Conservation (phyloP, 2,329 filamentous ascomycete species). For the Aureobasidium sp. region DNA sequence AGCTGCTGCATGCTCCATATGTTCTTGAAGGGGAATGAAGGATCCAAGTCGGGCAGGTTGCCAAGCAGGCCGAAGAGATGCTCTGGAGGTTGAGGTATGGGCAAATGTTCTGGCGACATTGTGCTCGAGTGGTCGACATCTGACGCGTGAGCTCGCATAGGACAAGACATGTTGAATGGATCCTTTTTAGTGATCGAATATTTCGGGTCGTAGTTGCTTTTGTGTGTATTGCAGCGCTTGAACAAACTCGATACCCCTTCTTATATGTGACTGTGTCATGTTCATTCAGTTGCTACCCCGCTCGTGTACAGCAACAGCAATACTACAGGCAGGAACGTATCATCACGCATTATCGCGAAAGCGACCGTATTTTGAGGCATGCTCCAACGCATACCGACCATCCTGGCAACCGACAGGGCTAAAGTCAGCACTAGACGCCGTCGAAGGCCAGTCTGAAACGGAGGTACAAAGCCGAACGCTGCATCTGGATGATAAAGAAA, state of each 20-base stretch:
- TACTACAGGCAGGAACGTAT: not conserved
- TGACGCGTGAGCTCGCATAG: not conserved
- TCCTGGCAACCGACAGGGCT: not conserved
- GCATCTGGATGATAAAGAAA: not conserved
- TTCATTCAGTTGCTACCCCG: not conserved
- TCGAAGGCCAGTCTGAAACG: not conserved
- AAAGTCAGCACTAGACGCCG: not conserved
- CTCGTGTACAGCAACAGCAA: not conserved
- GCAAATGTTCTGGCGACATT: not conserved
- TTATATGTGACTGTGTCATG: not conserved
- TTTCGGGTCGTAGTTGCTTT: too few relatives aligned
- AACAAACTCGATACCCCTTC: not conserved
- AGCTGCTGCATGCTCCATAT: constrained; percentile 10
- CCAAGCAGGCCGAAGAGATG: constrained; percentile 16
- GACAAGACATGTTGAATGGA: not conserved
- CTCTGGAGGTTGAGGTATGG: constrained; percentile 20
- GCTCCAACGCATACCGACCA: not conserved
- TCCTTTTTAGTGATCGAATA: not conserved
- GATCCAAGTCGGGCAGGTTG: constrained; percentile 20
- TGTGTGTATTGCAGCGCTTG: not conserved
- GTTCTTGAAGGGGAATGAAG: constrained; percentile 15
- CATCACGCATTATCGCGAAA: not conserved
- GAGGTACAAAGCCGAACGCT: not conserved
- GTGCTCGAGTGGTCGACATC: not conserved
- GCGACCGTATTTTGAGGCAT: not conserved